Base-by-base conservation (phyloP, 768 basidiomycete genomes). In the Suillus subalutaceus region DNA sequence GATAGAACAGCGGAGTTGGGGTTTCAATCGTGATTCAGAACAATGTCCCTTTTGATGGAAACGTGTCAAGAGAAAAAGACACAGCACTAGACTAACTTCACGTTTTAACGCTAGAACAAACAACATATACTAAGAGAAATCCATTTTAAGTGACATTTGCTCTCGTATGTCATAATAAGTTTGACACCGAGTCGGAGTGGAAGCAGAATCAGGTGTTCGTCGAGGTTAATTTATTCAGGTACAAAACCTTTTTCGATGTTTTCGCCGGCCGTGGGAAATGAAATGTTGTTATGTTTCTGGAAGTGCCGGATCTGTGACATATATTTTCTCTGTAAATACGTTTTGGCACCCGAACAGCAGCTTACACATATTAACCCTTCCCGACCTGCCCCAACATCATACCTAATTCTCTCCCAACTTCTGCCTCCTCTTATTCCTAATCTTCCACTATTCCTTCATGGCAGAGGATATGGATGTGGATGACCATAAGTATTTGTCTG, bases 271-370 rank as follows among this genome's bases (percentile, higher is more conserved):
- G 75, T 77, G 75, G 65, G 75, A 77, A 77, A 71, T 75, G 69
- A 52, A 68, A 77, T 75, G 75, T 78, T 66, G 75, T 78, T 77
- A 78, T 77, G 77, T 77, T 60, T 77, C 75, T 77, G 74, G 75
- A 77, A 78, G 72, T 78, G 74, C 77, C 76, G 72, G 71, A 78
- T 77, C 77, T 77, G 76, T 78, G 76, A 77, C 77, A 77, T 77
- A 77, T 78, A 60, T 78, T 76, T 78, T 73, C 74, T 74, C 73
- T 78, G 77, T 78, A 77, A 77, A 78, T 78, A 75, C 76, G 73
- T 68, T 76, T 77, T 76, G 75, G 75, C 59, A 70, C 71, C 75
- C 77, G 77, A 77, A 75, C 70, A 60, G 18, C 73, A 72, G 76
- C 69, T 72, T 74, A 72, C 70, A 69, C 77, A 73, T 77, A 77